Conservation (phyloP, 192 early-diverging fungal species). For the Coemansia sp. region DNA sequence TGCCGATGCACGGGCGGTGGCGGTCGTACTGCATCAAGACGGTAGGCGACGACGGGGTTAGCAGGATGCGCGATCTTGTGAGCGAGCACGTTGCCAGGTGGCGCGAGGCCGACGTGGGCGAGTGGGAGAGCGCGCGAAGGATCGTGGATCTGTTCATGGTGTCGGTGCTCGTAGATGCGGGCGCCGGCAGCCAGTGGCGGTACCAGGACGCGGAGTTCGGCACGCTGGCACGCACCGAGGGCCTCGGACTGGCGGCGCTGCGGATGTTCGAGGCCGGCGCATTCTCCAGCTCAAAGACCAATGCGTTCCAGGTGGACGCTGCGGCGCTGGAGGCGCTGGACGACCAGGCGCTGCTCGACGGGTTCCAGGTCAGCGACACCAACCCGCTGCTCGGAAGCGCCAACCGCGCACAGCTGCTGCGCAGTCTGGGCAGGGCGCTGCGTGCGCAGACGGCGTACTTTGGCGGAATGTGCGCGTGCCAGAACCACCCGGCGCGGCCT, state of each 20-base stretch:
- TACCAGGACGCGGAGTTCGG: constrained; percentile 60
- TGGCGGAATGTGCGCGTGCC: constrained; percentile 31
- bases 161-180: constrained; percentile 90
- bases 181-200: constrained; percentile 81
- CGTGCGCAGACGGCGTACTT: constrained; percentile 61
- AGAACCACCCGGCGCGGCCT: constrained; percentile 61
- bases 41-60: constrained; percentile 17
- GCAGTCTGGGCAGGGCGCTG: constrained; percentile 63
- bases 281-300: constrained; percentile 64
- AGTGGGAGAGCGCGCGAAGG: constrained; percentile 63
- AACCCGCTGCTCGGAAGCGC: constrained; percentile 83
- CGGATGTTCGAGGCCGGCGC: constrained; percentile 80
- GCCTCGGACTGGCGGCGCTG: constrained; percentile 79
- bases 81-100: constrained; percentile 33
- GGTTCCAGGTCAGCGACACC: constrained; percentile 75
- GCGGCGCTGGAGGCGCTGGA: constrained; percentile 26
- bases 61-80: constrained; percentile 50
- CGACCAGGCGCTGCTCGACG: constrained; percentile 35
- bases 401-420: constrained; percentile 71
- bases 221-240: constrained; percentile 72
- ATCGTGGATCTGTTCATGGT: constrained; percentile 84
- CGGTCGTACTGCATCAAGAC: constrained; percentile 68
- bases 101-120: constrained; percentile 24
- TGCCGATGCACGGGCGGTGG: constrained; percentile 87
- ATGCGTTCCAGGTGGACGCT: constrained; percentile 71